Percentiles rank a stretch among this genome's conserved stretches.
These are phyloP conservation scores for Penicillium dipodomyicola DNA, from an alignment of 495 filamentous ascomycete genomes.

Conservation along the genomic window DNA sequence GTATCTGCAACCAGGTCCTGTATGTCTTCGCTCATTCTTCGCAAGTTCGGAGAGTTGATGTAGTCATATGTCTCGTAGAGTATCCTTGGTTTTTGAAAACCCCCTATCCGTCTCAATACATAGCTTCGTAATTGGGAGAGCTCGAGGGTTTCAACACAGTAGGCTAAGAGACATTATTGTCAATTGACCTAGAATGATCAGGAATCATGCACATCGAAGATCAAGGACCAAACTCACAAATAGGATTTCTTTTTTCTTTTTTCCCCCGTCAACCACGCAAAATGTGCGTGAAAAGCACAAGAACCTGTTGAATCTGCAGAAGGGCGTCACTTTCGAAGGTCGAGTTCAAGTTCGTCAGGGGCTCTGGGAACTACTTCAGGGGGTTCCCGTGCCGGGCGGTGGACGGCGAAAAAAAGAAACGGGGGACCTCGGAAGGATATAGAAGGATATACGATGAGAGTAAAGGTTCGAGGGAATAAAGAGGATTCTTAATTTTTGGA, in stretches of 20 bases:
- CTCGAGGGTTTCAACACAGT: conserved; percentile 12
- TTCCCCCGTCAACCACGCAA: background rate
- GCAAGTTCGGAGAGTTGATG: background rate
- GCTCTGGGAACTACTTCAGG: conserved; percentile 4
- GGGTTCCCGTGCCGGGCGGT: conserved; percentile 11
- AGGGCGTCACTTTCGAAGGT: no score
- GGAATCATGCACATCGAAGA: background rate
- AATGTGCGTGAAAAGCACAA: background rate
- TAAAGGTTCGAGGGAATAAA: background rate
- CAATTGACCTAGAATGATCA: conserved; percentile 18
- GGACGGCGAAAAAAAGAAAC: conserved; percentile 5
- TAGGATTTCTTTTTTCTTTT: background rate
- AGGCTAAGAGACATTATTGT: conserved; percentile 14
- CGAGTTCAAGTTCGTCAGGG: background rate
- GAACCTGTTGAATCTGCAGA: background rate
- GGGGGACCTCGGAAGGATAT: conserved; percentile 8
- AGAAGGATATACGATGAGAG: no score
- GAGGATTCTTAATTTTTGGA: background rate
- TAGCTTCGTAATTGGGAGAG: conserved; percentile 12
- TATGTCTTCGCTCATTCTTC: conserved; percentile 20
- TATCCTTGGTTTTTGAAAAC: conserved; percentile 1
- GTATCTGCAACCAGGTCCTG: conserved; percentile 6
- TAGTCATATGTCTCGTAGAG: conserved; percentile 9
- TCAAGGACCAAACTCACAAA: background rate
- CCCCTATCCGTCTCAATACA: conserved; percentile 14